Percentiles rank a stretch among this genome's conserved stretches.
Conservation (phyloP, 129 eudicot species). For the Ambrosia artemisiifolia region DNA sequence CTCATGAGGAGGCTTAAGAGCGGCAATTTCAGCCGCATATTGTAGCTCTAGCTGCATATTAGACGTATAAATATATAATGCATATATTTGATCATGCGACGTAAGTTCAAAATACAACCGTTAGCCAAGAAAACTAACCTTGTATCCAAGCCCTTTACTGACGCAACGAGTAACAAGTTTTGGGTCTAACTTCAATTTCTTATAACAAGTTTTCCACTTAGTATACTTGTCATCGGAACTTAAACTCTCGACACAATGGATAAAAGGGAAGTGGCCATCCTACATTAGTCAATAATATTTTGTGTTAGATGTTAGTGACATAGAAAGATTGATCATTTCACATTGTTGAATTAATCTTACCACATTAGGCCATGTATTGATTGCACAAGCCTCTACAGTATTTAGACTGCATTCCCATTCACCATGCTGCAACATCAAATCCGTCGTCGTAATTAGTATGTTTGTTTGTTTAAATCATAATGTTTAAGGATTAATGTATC, state of each 20-base stretch:
- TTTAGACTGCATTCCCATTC: constrained; percentile 67
- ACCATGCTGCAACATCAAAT: constrained; percentile 76
- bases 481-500: not conserved
- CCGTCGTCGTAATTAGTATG: not conserved
- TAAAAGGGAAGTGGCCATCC: constrained; percentile 69
- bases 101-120: too few species aligned
- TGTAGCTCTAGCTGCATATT: constrained; percentile 60
- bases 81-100: too few species aligned
- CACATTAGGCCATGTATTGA: constrained; percentile 70
- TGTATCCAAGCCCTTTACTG: constrained; percentile 45
- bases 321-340: not conserved
- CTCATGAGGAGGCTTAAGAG: constrained; percentile 76
- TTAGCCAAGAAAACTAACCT: constrained; percentile 46
- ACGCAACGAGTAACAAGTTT: constrained; percentile 55
- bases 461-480: not conserved
- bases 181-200: constrained; percentile 60
- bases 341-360: constrained; percentile 35
- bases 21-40: constrained; percentile 64
- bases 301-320: not conserved
- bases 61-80: not conserved
- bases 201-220: constrained; percentile 82
- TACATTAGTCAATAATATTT: constrained; percentile 30
- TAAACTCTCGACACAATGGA: constrained; percentile 69
- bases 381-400: constrained; percentile 80
- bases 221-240: constrained; percentile 42